phyloP scores from a whole-genome alignment of 192 early-diverging fungal genomes.

The Coemansia aciculifera region DNA sequence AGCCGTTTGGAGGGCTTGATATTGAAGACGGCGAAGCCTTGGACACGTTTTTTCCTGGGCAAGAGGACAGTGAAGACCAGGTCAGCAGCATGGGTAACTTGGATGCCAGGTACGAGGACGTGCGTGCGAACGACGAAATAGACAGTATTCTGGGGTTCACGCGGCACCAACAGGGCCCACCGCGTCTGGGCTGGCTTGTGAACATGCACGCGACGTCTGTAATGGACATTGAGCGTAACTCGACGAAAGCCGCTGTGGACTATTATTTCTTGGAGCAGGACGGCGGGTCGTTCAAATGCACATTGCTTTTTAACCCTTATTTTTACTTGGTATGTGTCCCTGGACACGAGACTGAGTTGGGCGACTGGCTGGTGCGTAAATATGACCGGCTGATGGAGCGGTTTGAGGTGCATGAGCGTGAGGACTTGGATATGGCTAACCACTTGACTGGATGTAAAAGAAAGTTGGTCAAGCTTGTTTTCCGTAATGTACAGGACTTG shows the following conservation, averaged over 20 bases:
- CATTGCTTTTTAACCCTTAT: constrained; percentile 84
- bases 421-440: constrained; percentile 89
- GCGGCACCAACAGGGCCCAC: constrained; percentile 70
- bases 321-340: constrained; percentile 82
- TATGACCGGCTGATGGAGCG: constrained; percentile 69
- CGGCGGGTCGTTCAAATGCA: constrained; percentile 85
- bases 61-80: constrained; percentile 12
- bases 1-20: constrained; percentile 16
- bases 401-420: constrained; percentile 67
- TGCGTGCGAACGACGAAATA: constrained; percentile 46
- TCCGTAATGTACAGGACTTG: constrained; percentile 84
- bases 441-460: constrained; percentile 79
- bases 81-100: constrained; percentile 25
- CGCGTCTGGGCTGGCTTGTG: constrained; percentile 86
- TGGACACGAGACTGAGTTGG: constrained; percentile 78
- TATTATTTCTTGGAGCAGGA: constrained; percentile 92
- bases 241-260: constrained; percentile 77
- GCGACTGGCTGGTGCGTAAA: constrained; percentile 74
- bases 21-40: not conserved
- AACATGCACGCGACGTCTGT: constrained; percentile 89
- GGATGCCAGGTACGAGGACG: constrained; percentile 31
- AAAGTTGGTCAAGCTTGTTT: constrained; percentile 73
- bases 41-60: constrained; percentile 11
- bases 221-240: constrained; percentile 62
- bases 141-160: constrained; percentile 66